Evolutionary conservation across 495 filamentous ascomycete genomes (phyloP), one percentile per base, ranked within the genome.

Genomic region (Aspergillus bertholletiae): DNA sequence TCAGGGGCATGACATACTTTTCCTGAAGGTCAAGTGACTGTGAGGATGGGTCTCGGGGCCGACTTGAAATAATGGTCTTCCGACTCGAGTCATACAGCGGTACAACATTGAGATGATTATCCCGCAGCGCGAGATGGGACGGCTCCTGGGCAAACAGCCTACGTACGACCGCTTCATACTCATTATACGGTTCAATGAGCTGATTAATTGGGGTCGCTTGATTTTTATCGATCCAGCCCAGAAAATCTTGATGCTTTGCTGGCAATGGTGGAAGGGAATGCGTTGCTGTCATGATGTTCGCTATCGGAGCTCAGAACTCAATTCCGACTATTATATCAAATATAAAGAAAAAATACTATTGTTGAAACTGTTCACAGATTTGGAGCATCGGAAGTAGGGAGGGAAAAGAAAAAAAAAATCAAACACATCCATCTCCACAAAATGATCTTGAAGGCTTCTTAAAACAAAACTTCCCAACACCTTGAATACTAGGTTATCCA

Each of bases 121-220:
- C 80, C 35, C 81, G 68, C 20, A 89, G 68, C 35, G 76, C 65
- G 11, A 79, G 69, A 58, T 88, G 78, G 20, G 73, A 64, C 2
- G 84, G 83, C 11, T 87, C 72, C 67, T 92, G 89, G 34, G 89
- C 88, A 62, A 84, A 93, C 23, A 84, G 65, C 61, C 85, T 83
- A 22, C 90, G 85, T 6, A 90, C 67, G 45, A 80, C 76, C 20
- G 81, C 76, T 56, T 93, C 89, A 51, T 81, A 89, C 9, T 78
- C 66, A 55, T 85, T 84, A 68, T 83, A 93, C 1, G 89, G 89
- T 54, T 80, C 69, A 35, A 90, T 63, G 22, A 92, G 64, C 21
- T 88, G 69, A 0, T 51, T 54, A 49, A 92, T 71, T 2, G 82
- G 71, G 22, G 64, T 77, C 2, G 81, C 54, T 6, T 81, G 79